phyloP scores from a whole-genome alignment of 306 rosid genomes.

The Crotalaria pallida region DNA sequence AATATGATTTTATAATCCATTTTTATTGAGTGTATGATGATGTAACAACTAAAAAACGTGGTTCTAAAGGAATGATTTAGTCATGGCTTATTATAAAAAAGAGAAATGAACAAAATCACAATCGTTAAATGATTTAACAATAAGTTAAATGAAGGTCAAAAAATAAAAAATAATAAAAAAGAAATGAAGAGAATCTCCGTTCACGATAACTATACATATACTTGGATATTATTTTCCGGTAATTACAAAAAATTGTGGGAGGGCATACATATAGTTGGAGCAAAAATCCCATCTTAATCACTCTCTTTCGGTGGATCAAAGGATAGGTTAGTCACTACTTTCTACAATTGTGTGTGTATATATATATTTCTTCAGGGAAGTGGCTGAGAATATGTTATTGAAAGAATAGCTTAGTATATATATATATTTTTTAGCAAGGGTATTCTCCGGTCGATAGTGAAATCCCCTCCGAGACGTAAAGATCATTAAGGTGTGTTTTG shows the following conservation, averaged over 20 bases:
- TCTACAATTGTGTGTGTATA: background rate
- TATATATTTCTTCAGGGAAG: background rate
- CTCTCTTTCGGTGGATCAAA: slow-evolving; percentile 28
- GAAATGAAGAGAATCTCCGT: no score
- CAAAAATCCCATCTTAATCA: slow-evolving; percentile 24
- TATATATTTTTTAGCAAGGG: no score
- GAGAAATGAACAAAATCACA: no score
- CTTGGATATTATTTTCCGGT: background rate
- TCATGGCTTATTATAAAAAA: background rate
- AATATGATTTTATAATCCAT: background rate
- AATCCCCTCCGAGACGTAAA: no score
- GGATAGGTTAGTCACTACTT: slow-evolving; percentile 17
- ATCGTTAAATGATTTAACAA: no score
- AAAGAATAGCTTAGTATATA: no score
- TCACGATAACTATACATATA: background rate
- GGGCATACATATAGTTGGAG: slow-evolving; percentile 33
- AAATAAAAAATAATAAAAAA: no score
- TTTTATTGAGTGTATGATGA: background rate
- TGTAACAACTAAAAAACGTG: background rate
- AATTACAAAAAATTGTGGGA: slow-evolving; percentile 17
- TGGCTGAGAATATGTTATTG: background rate
- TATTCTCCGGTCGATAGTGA: no score
- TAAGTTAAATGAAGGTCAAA: no score
- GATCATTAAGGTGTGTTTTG: no score
- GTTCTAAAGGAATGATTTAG: background rate